These are phyloP conservation scores for Tricholoma saponaceum DNA, from an alignment of 768 basidiomycete species.

Conservation along the genomic window DNA sequence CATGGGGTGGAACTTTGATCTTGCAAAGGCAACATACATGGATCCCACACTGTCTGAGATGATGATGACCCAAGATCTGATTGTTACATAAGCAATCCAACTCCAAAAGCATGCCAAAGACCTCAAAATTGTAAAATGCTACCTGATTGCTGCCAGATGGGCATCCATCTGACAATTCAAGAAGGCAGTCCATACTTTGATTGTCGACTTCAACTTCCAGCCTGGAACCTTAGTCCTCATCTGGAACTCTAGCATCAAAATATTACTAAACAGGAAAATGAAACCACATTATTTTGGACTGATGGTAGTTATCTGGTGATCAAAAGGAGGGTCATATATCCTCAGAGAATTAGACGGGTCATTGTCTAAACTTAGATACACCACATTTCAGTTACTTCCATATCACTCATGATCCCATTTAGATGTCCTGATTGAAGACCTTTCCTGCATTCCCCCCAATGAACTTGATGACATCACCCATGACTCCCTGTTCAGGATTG, in stretches of 20 bases:
- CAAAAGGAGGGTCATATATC: conserved; percentile 7
- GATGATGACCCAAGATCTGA: conserved; percentile 7
- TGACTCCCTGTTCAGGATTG: too few species aligned
- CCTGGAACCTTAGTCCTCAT: conserved; percentile 18
- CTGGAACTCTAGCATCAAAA: conserved; percentile 10
- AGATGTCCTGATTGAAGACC: too few species aligned
- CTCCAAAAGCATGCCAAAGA: conserved; percentile 16
- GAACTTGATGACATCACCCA: too few species aligned
- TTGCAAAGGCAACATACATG: conserved; percentile 17
- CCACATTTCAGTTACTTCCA: too few species aligned
- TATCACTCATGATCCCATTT: too few species aligned
- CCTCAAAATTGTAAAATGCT: conserved; percentile 4
- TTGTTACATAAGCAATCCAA: conserved; percentile 7
- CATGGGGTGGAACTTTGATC: conserved; percentile 22
- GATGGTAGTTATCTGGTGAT: conserved; percentile 16
- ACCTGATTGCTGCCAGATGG: conserved; percentile 5
- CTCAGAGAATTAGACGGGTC: conserved; percentile 13
- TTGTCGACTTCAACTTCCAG: conserved; percentile 11
- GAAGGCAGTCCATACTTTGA: not conserved
- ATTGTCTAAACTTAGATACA: too few species aligned
- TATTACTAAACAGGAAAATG: conserved; percentile 12
- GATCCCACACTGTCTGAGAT: not conserved
- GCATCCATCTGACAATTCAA: conserved; percentile 8
- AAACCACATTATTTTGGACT: conserved; percentile 26
- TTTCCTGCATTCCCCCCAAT: too few species aligned